Evolutionary conservation across 1,284 basidiomycete species (phyloP), one percentile per base, ranked within the genome.

Genomic region (Entoloma clypeatum): DNA sequence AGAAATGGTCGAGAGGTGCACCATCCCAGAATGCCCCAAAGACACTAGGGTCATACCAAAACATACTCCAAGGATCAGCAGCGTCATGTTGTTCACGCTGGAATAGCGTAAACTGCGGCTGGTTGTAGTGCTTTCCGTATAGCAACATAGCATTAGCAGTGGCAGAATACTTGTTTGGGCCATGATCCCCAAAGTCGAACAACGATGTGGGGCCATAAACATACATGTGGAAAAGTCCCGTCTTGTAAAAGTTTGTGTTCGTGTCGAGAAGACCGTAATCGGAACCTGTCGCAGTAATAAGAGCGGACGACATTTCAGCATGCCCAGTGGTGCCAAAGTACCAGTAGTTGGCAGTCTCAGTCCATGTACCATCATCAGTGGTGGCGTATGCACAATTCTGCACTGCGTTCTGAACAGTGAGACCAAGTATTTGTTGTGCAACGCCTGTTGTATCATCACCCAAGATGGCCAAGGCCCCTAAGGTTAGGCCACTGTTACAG

Each of bases 341-440:
- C 91, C 91, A 94, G 62, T 95, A 96, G 68, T 98, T 92, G 44
- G 92, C 75, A 1, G 93, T 97, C 67, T 99, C 95, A 14, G 82
- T 70, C 95, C 96, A 99, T 13, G 92, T 88, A 14, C 95, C 95
- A 58, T 98, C 95, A 25, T 69, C 59, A 5, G 73, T 74, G 25
- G 74, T 64, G 9, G 71, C 81, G 18, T 65, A 48, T 0, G 81
- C 88, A 61, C 96, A 99, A 63, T 93, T 93, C 44, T 69, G 52
- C 47, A 79, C 71, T 25, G 92, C 91, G 58, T 91, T 92, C 47
- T 76, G 62, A 32, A 94, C 64, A 7, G 88, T 86, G 43, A 74
- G 63, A 27, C 65, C 64, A 34, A 97, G 77, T 30, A 97, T 69
- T 45, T 77, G 66, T 48, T 73, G 57, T 0, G 94, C 88, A 26